Evolutionary conservation across 129 eudicot genomes (phyloP).

Genomic region (Chrysanthemum seticuspe): DNA sequence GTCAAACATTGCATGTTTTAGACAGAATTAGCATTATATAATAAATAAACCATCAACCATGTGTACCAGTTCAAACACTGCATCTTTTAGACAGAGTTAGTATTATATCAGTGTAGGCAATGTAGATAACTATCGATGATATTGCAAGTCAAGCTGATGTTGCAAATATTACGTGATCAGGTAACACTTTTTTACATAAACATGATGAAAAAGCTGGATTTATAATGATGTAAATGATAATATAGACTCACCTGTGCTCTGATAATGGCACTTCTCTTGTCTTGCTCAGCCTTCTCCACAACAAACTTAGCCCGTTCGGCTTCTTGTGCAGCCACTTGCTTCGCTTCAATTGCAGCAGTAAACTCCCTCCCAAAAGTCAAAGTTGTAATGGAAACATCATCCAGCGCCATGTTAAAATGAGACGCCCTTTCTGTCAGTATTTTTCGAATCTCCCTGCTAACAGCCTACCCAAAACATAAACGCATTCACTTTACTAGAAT

Average conservation of each 20-base stretch:
- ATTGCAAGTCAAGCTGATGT: too few species aligned
- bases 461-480: slow-evolving; percentile 35
- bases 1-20: too few species aligned
- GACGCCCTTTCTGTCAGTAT: slow-evolving; percentile 49
- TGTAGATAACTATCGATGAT: too few species aligned
- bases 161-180: too few species aligned
- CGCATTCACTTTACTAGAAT: neutral
- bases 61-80: too few species aligned
- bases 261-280: slow-evolving; percentile 53
- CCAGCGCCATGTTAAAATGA: slow-evolving; percentile 49
- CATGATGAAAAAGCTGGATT: too few species aligned
- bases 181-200: too few species aligned
- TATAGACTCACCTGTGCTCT: slow-evolving; percentile 44
- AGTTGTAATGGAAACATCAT: slow-evolving; percentile 55
- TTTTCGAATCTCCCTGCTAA: slow-evolving; percentile 55
- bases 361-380: slow-evolving; percentile 58
- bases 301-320: slow-evolving; percentile 63
- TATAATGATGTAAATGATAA: neutral
- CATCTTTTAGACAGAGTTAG: too few species aligned
- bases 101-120: too few species aligned
- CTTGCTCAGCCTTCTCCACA: slow-evolving; percentile 61
- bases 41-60: too few species aligned
- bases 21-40: too few species aligned
- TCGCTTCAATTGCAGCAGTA: slow-evolving; percentile 62
- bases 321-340: slow-evolving; percentile 62